Evolutionary conservation across 2,329 filamentous ascomycete species (phyloP).

Genomic region (Botrytis aclada): DNA sequence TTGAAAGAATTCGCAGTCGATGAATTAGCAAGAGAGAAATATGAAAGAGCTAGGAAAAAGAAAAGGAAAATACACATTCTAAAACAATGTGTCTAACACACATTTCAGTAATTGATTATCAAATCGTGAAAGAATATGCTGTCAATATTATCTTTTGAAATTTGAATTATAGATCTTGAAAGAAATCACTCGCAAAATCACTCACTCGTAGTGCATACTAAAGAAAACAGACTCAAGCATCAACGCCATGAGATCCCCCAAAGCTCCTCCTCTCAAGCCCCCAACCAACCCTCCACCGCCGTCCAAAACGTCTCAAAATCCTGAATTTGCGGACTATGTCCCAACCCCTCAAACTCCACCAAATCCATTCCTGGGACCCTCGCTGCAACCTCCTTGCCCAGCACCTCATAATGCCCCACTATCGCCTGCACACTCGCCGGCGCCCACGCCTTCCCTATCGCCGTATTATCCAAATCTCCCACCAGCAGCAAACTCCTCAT

Average conservation of each 20-base stretch:
- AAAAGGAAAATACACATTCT: background rate
- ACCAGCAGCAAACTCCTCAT: constrained; percentile 22
- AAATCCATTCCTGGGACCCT: constrained; percentile 45
- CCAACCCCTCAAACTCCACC: constrained; percentile 47
- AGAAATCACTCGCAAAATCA: background rate
- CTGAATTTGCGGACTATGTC: constrained; percentile 54
- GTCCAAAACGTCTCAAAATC: constrained; percentile 39
- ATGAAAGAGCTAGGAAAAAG: background rate
- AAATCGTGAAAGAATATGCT: background rate
- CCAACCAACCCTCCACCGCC: background rate
- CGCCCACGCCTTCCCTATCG: constrained; percentile 52
- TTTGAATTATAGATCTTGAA: background rate
- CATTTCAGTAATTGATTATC: background rate
- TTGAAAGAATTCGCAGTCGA: background rate
- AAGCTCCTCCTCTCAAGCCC: background rate
- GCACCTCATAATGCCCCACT: constrained; percentile 49
- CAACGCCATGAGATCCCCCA: too few species aligned
- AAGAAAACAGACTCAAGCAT: background rate
- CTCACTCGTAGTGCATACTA: background rate
- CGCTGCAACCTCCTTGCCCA: constrained; percentile 46
- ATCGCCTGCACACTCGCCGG: constrained; percentile 42
- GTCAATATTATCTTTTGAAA: background rate
- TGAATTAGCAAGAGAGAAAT: background rate
- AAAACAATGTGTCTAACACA: background rate
- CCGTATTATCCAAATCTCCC: constrained; percentile 37